Percentiles rank a stretch among this genome's conserved stretches.
Conservation (phyloP, 768 basidiomycete genomes). For the Tephrocybe sp. region DNA sequence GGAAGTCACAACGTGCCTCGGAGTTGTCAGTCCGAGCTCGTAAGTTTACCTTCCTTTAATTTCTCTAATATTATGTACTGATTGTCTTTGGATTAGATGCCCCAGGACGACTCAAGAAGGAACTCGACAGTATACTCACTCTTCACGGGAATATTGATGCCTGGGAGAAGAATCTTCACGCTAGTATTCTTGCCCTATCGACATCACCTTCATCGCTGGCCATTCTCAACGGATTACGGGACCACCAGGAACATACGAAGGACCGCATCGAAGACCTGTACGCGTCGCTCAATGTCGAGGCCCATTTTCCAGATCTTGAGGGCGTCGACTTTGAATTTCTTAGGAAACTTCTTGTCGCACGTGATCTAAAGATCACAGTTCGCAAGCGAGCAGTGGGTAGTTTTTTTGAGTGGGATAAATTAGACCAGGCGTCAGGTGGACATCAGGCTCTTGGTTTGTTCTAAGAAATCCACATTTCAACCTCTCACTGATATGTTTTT, state of each 20-base stretch:
- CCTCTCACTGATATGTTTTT: neutral
- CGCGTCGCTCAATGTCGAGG: neutral
- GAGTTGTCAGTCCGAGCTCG: too few species aligned
- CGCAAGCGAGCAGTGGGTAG: too few species aligned
- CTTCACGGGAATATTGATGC: too few species aligned
- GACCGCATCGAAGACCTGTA: neutral
- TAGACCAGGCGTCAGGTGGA: neutral
- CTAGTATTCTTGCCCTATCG: conserved; percentile 14
- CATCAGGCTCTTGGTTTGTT: too few species aligned
- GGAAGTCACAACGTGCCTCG: conserved; percentile 28
- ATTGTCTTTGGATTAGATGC: too few species aligned
- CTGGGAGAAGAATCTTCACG: conserved; percentile 13
- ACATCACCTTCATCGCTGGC: conserved; percentile 1
- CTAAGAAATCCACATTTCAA: conserved; percentile 4
- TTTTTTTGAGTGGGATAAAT: neutral
- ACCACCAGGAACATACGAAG: conserved; percentile 12
- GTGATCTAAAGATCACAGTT: neutral
- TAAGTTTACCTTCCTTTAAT: too few species aligned
- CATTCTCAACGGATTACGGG: conserved; percentile 20
- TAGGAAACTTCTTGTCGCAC: neutral
- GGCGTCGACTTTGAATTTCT: neutral
- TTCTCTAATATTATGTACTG: too few species aligned
- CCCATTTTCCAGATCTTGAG: neutral
- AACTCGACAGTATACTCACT: too few species aligned
- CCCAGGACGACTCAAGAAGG: too few species aligned